A percentile compares a stretch with the other conserved stretches of the same genome.
These are phyloP conservation scores for Monoraphidium neglectum DNA, from an alignment of 139 green algal species.

Conservation along the genomic window DNA sequence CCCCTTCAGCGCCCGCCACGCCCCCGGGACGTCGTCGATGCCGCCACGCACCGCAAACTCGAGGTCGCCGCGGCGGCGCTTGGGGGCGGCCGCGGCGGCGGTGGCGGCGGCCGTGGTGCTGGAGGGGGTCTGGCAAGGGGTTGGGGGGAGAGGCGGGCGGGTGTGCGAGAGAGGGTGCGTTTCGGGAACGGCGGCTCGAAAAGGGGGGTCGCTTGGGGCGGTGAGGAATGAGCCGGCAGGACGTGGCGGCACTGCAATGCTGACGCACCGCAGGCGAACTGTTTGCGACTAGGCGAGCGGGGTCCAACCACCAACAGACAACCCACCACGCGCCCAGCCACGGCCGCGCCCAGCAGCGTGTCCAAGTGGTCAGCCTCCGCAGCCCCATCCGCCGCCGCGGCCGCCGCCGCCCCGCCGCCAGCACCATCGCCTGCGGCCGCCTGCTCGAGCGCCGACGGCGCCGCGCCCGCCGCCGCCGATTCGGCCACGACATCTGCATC, in stretches of 20 bases:
- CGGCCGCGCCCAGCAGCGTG: too few relatives aligned
- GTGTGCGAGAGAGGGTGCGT: background rate
- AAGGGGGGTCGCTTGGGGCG: too few relatives aligned
- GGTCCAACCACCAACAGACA: too few relatives aligned
- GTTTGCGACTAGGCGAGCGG: too few relatives aligned
- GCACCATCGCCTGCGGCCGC: background rate
- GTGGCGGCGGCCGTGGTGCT: background rate
- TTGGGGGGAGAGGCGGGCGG: background rate
- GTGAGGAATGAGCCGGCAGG: background rate
- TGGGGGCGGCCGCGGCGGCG: background rate
- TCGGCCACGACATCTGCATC: too few relatives aligned
- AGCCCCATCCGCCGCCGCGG: too few relatives aligned
- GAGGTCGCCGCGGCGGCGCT: conserved; percentile 1
- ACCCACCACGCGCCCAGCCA: too few relatives aligned
- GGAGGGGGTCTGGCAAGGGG: background rate
- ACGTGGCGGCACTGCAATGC: conserved; percentile 11
- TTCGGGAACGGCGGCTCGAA: background rate
- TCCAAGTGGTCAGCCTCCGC: too few relatives aligned
- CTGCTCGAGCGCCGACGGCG: too few relatives aligned
- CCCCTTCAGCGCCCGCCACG: conserved; percentile 20
- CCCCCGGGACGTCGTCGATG: conserved; percentile 7
- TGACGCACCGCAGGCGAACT: conserved; percentile 37
- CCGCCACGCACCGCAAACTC: conserved; percentile 20
- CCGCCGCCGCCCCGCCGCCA: background rate
- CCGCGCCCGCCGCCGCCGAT: too few relatives aligned